A percentile compares a stretch with the other conserved stretches of the same genome.
phyloP scores from a whole-genome alignment of 176 grass and related monocot genomes.

The Metroxylon sagu region DNA sequence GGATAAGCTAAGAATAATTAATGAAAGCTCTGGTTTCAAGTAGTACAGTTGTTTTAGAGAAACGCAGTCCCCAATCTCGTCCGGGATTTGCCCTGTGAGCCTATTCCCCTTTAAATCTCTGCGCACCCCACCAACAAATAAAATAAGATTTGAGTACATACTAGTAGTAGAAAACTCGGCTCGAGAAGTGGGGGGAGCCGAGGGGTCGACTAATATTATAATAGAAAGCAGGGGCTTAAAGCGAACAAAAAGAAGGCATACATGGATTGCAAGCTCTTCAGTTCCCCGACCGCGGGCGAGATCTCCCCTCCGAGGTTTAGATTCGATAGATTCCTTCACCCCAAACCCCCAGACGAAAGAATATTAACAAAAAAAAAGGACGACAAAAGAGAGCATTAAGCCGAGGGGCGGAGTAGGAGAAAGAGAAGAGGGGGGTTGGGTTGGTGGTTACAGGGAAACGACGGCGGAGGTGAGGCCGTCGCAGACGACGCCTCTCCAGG shows the following conservation, averaged over 20 bases:
- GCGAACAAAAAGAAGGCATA: slow-evolving; percentile 17
- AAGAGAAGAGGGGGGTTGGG: not conserved
- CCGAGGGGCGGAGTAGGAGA: not conserved
- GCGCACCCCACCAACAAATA: slow-evolving; percentile 15
- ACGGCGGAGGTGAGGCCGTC: slow-evolving; percentile 64
- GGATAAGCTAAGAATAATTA: slow-evolving; percentile 19
- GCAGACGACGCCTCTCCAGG: slow-evolving; percentile 85
- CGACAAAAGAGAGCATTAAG: too few species aligned
- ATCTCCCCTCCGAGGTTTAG: slow-evolving; percentile 94
- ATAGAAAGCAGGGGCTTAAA: slow-evolving; percentile 22
- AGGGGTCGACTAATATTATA: not conserved
- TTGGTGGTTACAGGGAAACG: slow-evolving; percentile 39
- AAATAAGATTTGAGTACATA: too few species aligned
- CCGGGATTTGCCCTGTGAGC: slow-evolving; percentile 88
- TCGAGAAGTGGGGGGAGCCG: too few species aligned
- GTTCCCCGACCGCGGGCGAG: slow-evolving; percentile 70
- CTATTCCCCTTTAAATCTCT: slow-evolving; percentile 93
- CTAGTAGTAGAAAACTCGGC: too few species aligned
- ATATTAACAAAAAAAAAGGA: not conserved
- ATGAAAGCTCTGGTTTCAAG: slow-evolving; percentile 23
- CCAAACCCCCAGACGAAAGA: not conserved
- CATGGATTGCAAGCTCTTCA: slow-evolving; percentile 72
- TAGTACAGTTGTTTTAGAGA: slow-evolving; percentile 76
- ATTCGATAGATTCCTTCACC: slow-evolving; percentile 85
- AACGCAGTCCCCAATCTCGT: slow-evolving; percentile 91